Evolutionary conservation across 352 stramenopile genomes (phyloP).

Genomic region (Phytophthora boehmeriae): DNA sequence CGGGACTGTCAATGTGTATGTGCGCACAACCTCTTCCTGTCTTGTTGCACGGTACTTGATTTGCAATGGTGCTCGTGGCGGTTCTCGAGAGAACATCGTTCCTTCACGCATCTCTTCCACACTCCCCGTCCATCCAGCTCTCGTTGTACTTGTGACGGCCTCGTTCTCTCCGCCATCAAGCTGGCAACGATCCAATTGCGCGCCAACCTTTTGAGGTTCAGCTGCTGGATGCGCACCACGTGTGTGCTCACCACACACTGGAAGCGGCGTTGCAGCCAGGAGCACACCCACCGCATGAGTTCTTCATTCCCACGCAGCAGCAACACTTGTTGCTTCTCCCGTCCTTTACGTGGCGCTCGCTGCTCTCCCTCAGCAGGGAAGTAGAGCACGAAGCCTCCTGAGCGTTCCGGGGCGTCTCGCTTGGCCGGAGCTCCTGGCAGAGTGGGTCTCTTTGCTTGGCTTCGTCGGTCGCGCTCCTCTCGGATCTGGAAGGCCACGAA

Average conservation of each 20-base stretch:
- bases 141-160: conserved; percentile 6
- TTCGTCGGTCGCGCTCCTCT: conserved; percentile 47
- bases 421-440: not conserved
- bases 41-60: conserved; percentile 58
- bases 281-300: conserved; percentile 56
- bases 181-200: conserved; percentile 51
- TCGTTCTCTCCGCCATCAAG: conserved; percentile 32
- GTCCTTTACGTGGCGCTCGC: conserved; percentile 35
- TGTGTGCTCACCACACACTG: conserved; percentile 67
- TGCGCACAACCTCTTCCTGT: conserved; percentile 43
- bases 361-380: conserved; percentile 48
- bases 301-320: conserved; percentile 63
- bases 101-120: conserved; percentile 10
- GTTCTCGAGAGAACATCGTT: conserved; percentile 15
- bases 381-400: conserved; percentile 71
- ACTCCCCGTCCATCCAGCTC: conserved; percentile 9
- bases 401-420: conserved; percentile 17
- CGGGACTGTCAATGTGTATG: conserved; percentile 67
- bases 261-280: conserved; percentile 75
- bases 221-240: conserved; percentile 50
- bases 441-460: not conserved
- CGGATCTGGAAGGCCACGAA: conserved; percentile 66
- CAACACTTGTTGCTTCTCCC: conserved; percentile 60
- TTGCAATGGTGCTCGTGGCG: conserved; percentile 40
- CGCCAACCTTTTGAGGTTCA: conserved; percentile 60